A percentile compares a stretch with the other conserved stretches of the same genome.
phyloP scores from a whole-genome alignment of 2,329 filamentous ascomycete species.

The Fusarium pininemorale region DNA sequence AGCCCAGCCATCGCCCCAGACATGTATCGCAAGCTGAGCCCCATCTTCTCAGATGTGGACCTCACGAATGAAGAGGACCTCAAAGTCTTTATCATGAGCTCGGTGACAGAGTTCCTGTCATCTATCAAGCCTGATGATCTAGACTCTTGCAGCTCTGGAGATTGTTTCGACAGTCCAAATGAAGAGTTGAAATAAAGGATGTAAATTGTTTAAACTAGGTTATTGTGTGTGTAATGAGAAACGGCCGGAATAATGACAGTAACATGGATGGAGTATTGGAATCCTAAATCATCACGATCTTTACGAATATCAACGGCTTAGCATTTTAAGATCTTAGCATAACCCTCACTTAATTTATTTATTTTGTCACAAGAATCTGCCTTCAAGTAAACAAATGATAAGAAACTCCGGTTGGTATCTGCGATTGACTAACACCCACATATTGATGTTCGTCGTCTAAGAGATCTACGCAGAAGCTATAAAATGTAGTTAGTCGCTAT shows the following conservation, averaged over 20 bases:
- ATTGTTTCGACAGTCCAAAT: background rate
- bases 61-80: background rate
- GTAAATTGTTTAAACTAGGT: background rate
- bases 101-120: background rate
- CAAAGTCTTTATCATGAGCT: background rate
- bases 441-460: background rate
- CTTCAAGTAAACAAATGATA: background rate
- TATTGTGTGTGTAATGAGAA: background rate
- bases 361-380: background rate
- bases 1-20: background rate
- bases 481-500: background rate
- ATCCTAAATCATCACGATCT: background rate
- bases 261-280: background rate
- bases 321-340: background rate
- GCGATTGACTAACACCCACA: background rate
- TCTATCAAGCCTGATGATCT: background rate
- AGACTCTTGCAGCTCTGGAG: background rate
- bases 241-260: background rate
- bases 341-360: background rate
- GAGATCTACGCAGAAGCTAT: background rate
- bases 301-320: background rate
- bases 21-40: background rate
- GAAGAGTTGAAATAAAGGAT: background rate
- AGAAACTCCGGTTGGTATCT: accelerated
- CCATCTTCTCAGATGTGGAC: background rate